phyloP scores from a whole-genome alignment of 2,329 filamentous ascomycete genomes.

The Fusarium mexicanum region DNA sequence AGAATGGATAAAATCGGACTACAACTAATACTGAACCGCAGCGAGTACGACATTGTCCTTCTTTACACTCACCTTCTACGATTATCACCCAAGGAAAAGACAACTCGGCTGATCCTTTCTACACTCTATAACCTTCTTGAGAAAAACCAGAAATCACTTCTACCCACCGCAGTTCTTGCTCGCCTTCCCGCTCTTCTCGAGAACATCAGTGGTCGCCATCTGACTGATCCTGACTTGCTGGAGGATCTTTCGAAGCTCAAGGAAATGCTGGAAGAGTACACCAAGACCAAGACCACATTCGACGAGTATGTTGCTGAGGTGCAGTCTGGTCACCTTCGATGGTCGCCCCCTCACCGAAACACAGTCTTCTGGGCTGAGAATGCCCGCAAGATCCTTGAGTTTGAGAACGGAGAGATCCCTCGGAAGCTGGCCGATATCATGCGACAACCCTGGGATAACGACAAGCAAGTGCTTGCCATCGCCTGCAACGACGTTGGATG shows the following conservation, averaged over 20 bases:
- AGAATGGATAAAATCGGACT: neutral
- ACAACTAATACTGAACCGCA: slow-evolving; percentile 25
- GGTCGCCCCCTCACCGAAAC: slow-evolving; percentile 91
- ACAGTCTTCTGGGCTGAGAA: slow-evolving; percentile 92
- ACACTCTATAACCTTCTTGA: slow-evolving; percentile 88
- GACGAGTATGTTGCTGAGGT: slow-evolving; percentile 92
- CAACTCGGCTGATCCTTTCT: slow-evolving; percentile 87
- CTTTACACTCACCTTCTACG: slow-evolving; percentile 93
- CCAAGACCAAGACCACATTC: slow-evolving; percentile 78
- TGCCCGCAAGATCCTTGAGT: slow-evolving; percentile 84
- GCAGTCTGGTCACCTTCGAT: slow-evolving; percentile 85
- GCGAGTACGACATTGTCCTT: slow-evolving; percentile 91
- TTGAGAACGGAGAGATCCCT: slow-evolving; percentile 80
- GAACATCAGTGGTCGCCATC: slow-evolving; percentile 69
- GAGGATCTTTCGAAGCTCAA: slow-evolving; percentile 70
- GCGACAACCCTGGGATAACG: slow-evolving; percentile 76
- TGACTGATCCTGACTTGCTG: slow-evolving; percentile 71
- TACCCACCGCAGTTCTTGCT: slow-evolving; percentile 87
- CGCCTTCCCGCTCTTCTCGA: slow-evolving; percentile 77
- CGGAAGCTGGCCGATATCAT: slow-evolving; percentile 88
- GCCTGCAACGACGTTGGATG: slow-evolving; percentile 93
- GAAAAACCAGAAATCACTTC: slow-evolving; percentile 74
- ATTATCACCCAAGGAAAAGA: slow-evolving; percentile 97
- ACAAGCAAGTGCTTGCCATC: slow-evolving; percentile 89
- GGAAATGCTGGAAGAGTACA: slow-evolving; percentile 73